Conservation (phyloP, 108 stramenopile species). For the Seminavis robusta region DNA sequence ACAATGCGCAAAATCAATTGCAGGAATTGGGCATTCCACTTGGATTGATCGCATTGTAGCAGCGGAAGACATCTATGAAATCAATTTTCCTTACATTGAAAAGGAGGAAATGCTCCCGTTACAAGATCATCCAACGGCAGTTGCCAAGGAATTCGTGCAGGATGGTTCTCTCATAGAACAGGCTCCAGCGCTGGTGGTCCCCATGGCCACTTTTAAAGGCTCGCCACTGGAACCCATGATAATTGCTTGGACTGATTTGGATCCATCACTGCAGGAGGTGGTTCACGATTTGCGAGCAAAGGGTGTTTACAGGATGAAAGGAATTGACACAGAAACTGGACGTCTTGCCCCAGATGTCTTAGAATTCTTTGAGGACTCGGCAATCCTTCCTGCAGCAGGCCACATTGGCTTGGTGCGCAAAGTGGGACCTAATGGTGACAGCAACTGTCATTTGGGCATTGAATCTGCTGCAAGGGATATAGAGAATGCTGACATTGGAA, state of each 20-base stretch:
- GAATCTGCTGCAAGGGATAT: not conserved
- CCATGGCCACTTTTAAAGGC: slow-evolving; percentile 1
- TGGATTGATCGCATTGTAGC: slow-evolving; percentile 28
- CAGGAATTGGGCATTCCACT: slow-evolving; percentile 34
- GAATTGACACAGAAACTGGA: slow-evolving; percentile 17
- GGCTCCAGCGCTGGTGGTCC: slow-evolving; percentile 17
- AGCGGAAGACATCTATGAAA: too few relatives aligned
- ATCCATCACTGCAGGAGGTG: slow-evolving; percentile 12
- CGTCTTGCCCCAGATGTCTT: slow-evolving; percentile 5
- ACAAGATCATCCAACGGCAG: slow-evolving; percentile 10
- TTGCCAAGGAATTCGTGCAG: slow-evolving; percentile 10
- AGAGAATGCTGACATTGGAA: not conserved
- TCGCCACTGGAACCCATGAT: slow-evolving; percentile 23
- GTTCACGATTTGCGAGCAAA: slow-evolving; percentile 6
- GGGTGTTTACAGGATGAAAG: too few relatives aligned
- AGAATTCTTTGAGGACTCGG: slow-evolving; percentile 11
- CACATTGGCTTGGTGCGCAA: slow-evolving; percentile 29
- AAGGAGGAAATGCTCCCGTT: slow-evolving; percentile 9
- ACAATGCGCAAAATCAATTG: slow-evolving; percentile 33
- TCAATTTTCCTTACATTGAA: too few relatives aligned
- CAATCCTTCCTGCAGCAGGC: slow-evolving; percentile 33
- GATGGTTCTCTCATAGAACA: slow-evolving; percentile 24
- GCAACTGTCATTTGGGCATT: slow-evolving; percentile 16
- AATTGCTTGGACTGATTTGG: slow-evolving; percentile 31
- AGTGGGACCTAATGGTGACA: slow-evolving; percentile 11